Percentiles rank a stretch among this genome's conserved stretches.
Evolutionary conservation across 2,329 filamentous ascomycete genomes (phyloP).

Genomic region (Clonostachys byssicola): DNA sequence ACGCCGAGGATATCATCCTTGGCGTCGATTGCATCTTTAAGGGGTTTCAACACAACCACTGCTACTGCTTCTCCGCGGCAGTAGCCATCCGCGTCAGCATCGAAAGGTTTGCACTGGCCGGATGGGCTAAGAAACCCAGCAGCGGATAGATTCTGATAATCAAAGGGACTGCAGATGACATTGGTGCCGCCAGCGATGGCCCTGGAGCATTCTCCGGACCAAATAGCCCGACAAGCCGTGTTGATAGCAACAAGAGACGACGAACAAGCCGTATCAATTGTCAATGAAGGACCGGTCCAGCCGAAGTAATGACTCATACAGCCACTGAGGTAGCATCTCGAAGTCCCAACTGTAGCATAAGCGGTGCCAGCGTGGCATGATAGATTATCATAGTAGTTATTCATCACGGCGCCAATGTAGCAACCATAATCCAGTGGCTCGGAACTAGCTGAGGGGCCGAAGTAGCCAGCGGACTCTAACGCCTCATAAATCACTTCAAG

Average conservation of each 20-base stretch:
- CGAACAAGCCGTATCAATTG: conserved; percentile 30
- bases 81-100: conserved; percentile 40
- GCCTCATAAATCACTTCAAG: conserved; percentile 36
- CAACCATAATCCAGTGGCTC: conserved; percentile 20
- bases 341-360: conserved; percentile 14
- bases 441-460: background rate
- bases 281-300: conserved; percentile 23
- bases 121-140: conserved; percentile 17
- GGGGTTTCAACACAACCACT: conserved; percentile 39
- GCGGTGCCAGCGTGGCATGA: background rate
- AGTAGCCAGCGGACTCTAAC: conserved; percentile 18
- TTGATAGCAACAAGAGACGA: conserved; percentile 24
- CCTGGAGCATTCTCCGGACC: conserved; percentile 17
- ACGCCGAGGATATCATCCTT: conserved; percentile 36
- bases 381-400: conserved; percentile 31
- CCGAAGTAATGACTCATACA: conserved; percentile 24
- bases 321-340: conserved; percentile 20
- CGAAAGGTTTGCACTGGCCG: conserved; percentile 25
- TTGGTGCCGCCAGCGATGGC: conserved; percentile 32
- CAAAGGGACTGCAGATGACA: conserved; percentile 20
- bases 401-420: conserved; percentile 25
- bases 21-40: conserved; percentile 39
- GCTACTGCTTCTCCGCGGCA: conserved; percentile 44
- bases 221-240: conserved; percentile 16
- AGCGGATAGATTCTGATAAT: conserved; percentile 14